These are phyloP conservation scores for Trifolium fragiferum DNA, from an alignment of 306 rosid species.

Conservation along the genomic window DNA sequence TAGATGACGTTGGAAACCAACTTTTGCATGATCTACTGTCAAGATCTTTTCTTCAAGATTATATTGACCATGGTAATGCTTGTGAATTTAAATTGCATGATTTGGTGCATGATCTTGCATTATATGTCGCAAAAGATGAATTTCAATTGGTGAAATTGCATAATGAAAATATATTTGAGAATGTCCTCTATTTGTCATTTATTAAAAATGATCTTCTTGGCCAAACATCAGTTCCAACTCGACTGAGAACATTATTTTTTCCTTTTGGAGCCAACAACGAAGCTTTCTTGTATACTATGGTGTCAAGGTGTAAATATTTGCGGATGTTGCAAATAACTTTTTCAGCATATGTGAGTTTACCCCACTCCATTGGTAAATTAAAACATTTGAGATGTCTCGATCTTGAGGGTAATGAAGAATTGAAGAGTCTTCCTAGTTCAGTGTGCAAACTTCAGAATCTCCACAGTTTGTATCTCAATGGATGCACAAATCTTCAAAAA, in stretches of 20 bases:
- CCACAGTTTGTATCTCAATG: neutral
- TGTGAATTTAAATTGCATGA: neutral
- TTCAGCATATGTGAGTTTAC: neutral
- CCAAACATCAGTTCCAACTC: neutral
- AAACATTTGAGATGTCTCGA: conserved; percentile 11
- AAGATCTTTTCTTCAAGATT: conserved; percentile 20
- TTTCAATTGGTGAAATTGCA: neutral
- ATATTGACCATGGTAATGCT: neutral
- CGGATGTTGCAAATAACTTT: neutral
- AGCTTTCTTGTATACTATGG: neutral
- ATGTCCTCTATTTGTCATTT: conserved; percentile 9
- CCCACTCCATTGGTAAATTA: neutral
- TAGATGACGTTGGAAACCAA: too few species aligned
- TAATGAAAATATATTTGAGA: neutral
- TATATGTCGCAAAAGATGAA: conserved; percentile 22
- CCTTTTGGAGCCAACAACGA: neutral
- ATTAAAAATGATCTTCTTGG: neutral
- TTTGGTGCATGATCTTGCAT: conserved; percentile 34
- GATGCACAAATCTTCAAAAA: neutral
- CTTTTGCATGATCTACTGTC: too few species aligned
- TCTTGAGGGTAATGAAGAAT: neutral
- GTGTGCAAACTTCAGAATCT: conserved; percentile 15
- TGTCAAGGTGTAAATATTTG: conserved; percentile 7
- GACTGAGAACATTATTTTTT: conserved; percentile 6
- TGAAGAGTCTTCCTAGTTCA: neutral